Evolutionary conservation across 179 eudicot species (phyloP).

Genomic region (Camellia oleifera): DNA sequence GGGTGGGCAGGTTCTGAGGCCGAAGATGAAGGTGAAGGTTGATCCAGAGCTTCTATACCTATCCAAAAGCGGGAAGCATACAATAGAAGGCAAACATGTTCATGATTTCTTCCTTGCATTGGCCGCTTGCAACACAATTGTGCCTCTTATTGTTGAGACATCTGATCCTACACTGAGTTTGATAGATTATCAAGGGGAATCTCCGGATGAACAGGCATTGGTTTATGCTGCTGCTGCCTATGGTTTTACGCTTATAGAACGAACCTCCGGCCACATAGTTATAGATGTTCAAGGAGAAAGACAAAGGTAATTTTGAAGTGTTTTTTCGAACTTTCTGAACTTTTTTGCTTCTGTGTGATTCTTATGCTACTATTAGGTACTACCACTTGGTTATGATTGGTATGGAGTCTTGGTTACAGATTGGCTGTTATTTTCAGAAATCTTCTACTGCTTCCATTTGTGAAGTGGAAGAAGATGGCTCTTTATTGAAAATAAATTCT

Average conservation of each 20-base stretch:
- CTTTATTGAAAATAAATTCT: background rate
- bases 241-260: conserved; percentile 85
- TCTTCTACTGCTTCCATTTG: background rate
- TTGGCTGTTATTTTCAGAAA: background rate
- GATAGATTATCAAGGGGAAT: conserved; percentile 98
- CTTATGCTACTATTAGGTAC: background rate
- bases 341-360: background rate
- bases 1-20: conserved; percentile 65
- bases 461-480: background rate
- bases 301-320: conserved; percentile 55
- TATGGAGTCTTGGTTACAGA: background rate
- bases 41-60: conserved; percentile 60
- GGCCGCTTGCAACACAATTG: conserved; percentile 98
- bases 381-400: background rate
- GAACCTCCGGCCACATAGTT: conserved; percentile 93
- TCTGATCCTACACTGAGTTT: conserved; percentile 53
- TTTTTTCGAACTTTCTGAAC: conserved; percentile 10
- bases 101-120: conserved; percentile 84
- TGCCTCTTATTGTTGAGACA: conserved; percentile 70
- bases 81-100: conserved; percentile 48
- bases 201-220: conserved; percentile 99
- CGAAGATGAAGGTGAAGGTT: conserved; percentile 86
- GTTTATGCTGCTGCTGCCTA: conserved; percentile 98
- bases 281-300: conserved; percentile 86
- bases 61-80: conserved; percentile 38